Percentiles rank a stretch among this genome's conserved stretches.
Conservation (phyloP, 768 basidiomycete species). For the Agrocybe praecox region DNA sequence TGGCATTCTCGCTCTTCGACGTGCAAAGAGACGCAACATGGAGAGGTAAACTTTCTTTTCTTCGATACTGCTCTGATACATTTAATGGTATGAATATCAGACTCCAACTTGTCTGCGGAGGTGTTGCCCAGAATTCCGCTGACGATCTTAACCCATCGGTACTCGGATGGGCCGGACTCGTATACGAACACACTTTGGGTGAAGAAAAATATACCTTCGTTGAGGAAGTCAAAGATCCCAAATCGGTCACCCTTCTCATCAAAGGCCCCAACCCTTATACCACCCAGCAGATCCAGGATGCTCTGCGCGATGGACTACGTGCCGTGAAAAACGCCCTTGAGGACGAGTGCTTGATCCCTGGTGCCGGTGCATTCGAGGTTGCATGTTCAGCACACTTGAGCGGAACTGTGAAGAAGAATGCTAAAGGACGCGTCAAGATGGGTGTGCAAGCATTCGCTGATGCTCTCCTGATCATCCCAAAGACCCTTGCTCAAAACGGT, state of each 20-base stretch:
- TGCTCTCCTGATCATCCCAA: slow-evolving; percentile 91
- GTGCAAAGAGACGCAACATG: slow-evolving; percentile 99
- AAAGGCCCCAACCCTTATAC: slow-evolving; percentile 98
- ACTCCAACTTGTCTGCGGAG: slow-evolving; percentile 92
- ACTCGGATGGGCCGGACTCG: slow-evolving; percentile 96
- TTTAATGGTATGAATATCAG: slow-evolving; percentile 38
- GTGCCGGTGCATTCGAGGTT: slow-evolving; percentile 98
- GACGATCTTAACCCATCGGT: slow-evolving; percentile 92
- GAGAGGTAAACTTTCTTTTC: slow-evolving; percentile 79
- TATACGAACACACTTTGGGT: slow-evolving; percentile 98
- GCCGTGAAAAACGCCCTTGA: slow-evolving; percentile 97
- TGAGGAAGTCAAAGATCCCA: slow-evolving; percentile 94
- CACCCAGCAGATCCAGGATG: slow-evolving; percentile 95
- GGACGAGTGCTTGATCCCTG: slow-evolving; percentile 86
- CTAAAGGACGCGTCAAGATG: slow-evolving; percentile 95
- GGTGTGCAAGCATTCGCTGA: slow-evolving; percentile 98
- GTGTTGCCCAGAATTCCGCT: slow-evolving; percentile 95
- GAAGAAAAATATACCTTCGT: slow-evolving; percentile 99
- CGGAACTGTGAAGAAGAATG: slow-evolving; percentile 76
- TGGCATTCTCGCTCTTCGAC: slow-evolving; percentile 90
- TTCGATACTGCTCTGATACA: slow-evolving; percentile 1
- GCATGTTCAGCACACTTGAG: slow-evolving; percentile 86
- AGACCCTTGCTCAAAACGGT: slow-evolving; percentile 94
- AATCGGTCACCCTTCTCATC: slow-evolving; percentile 93
- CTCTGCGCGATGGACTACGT: slow-evolving; percentile 94